A percentile compares a stretch with the other conserved stretches of the same genome.
Conservation (phyloP, 331 rosid species). For the Quercus phellos region DNA sequence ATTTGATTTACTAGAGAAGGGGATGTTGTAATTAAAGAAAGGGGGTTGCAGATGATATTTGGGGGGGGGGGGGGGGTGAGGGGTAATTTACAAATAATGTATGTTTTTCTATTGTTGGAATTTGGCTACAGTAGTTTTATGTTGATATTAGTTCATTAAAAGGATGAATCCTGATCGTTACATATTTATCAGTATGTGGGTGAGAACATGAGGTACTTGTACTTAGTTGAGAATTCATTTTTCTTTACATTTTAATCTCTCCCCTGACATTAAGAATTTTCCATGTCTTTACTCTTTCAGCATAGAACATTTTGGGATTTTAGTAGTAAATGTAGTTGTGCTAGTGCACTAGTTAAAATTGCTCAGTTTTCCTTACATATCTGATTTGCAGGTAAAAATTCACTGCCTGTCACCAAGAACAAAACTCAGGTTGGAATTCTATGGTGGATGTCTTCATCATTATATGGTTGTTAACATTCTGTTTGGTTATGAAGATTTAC, state of each 20-base stretch:
- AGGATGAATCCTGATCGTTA: neutral
- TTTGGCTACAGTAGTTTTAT: neutral
- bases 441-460: neutral
- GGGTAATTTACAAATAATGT: neutral
- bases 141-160: neutral
- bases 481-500: conserved; percentile 8
- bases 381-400: conserved; percentile 46
- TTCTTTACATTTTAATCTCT: neutral
- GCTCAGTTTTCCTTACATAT: neutral
- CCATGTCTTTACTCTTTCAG: neutral
- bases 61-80: too few species aligned
- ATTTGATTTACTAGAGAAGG: too few species aligned
- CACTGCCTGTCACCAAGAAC: conserved; percentile 38
- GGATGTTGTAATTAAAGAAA: too few species aligned
- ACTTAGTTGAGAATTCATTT: neutral
- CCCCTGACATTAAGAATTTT: neutral
- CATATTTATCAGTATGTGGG: neutral
- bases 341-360: neutral
- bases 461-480: neutral
- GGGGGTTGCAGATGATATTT: too few species aligned
- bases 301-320: neutral
- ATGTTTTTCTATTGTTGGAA: neutral
- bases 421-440: conserved; percentile 31
- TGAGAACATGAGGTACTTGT: neutral
- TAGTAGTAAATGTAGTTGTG: neutral